Conservation (phyloP, 805 yeast species). For the Yarrowia sp. region DNA sequence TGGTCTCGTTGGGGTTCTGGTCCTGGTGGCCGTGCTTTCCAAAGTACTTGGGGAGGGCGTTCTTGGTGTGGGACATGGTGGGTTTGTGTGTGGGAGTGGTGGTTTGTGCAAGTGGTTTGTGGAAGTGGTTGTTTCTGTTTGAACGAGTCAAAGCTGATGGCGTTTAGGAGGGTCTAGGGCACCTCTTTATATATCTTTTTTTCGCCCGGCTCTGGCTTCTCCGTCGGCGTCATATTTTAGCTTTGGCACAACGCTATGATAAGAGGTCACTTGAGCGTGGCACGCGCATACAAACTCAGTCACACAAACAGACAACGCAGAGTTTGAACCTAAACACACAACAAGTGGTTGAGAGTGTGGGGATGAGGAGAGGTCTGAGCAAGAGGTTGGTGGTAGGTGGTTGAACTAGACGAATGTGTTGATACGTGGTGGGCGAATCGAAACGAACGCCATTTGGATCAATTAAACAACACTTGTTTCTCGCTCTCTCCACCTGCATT, state of each 20-base stretch:
- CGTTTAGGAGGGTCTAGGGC: neutral
- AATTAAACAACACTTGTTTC: no score
- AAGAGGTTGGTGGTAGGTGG: no score
- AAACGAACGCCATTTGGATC: no score
- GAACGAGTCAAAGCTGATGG: slow-evolving; percentile 28
- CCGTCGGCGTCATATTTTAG: neutral
- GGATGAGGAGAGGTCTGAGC: neutral
- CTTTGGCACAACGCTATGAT: slow-evolving; percentile 31
- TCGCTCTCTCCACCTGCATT: no score
- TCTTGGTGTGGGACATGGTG: slow-evolving; percentile 36
- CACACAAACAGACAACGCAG: neutral
- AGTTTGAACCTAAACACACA: neutral
- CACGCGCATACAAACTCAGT: slow-evolving; percentile 36
- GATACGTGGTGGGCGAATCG: no score
- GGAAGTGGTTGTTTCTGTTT: neutral
- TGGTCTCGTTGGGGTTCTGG: slow-evolving; percentile 75
- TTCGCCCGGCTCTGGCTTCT: neutral
- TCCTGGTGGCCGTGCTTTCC: slow-evolving; percentile 76
- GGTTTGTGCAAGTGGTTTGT: no score
- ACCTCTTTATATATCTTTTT: slow-evolving; percentile 20
- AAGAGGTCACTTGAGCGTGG: slow-evolving; percentile 39
- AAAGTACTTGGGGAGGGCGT: slow-evolving; percentile 65
- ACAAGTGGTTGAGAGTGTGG: neutral
- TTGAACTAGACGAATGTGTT: no score
- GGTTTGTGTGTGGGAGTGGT: neutral